Base-by-base conservation (phyloP, 306 rosid species). In the Sicyos baderoa region DNA sequence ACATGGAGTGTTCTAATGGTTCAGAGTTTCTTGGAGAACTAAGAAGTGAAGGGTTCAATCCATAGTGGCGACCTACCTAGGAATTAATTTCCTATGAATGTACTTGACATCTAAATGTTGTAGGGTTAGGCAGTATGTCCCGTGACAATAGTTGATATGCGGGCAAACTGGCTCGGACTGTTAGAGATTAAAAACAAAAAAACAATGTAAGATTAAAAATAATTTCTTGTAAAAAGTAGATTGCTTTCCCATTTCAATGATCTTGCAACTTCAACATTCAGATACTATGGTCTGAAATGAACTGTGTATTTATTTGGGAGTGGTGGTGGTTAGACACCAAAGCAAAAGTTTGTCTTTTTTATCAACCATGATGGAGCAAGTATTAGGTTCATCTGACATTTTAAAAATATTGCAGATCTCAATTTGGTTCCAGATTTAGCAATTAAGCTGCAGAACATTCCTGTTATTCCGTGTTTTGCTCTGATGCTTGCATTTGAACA, bases 401-500 rank as follows among this genome's bases (percentile, higher is more conserved):
- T 66, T 2, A 21, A 14, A 65, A 66, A 12, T 21, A 47, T 21
- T 77, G 88, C 85, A 93, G 97, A 86, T 80, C 54, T 77, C 55
- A 86, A 64, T 60, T 76, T 89, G 75, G 77, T 78, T 78, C 89
- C 97, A 35, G 88, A 86, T 77, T 75, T 84, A 64, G 84, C 91
- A 6, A 84, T 70, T 40, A 88, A 81, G 87, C 75, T 93, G 82
- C 79, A 70, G 18, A 76, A 82, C 74, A 76, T 89, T 83, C 87
- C 89, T n/a, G 88, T 82, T 72, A 75, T 68, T 70, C 91, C 98
- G 2, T 82, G 95, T 74, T 93, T 89, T 58, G 79, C 86, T 72
- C 86, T 93, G 72, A 88, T 89, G 97, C 87, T 88, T 79, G 97
- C 97, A 74, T 89, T 89, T 82, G 74, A 81, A 7, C 91, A 84